Evolutionary conservation across 768 basidiomycete species (phyloP), one percentile per base, ranked within the genome.

Genomic region (Megacollybia marginata): DNA sequence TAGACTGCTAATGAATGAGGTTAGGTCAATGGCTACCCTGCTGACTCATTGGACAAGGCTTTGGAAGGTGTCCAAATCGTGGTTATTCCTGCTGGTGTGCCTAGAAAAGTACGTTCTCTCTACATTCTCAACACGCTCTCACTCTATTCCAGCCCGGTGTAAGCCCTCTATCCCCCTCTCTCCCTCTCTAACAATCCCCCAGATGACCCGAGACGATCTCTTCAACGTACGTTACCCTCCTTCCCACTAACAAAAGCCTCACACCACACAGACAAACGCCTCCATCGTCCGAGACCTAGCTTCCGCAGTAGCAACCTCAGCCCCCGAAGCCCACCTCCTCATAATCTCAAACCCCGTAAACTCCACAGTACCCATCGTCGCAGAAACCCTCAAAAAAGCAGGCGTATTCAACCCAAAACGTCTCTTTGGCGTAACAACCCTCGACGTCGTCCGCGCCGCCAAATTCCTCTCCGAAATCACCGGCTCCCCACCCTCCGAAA

Each of bases 321-420:
- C 90, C 35, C 94, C 96, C 48, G 80, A 85, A 47, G 96, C 96
- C n/a, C 83, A 89, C 71, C 78, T 98, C 62, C 82, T 92, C 57
- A 85, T 98, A 71, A 99, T 99, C 70, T 95, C 94, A 59, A 99
- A 99, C 84, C 95, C 95, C 48, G 95, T 96, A 76, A 92, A 91
- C 78, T 90, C 88, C 47, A 97, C 96, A 54, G 96, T 98, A 52
- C 95, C 96, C 60, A 96, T 99, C 59, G 93, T 96, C 57, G 92
- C 93, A 42, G 79, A 83, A 57, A 88, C 88, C 52, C 85, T 96
- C 66, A 81, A 88, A 71, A 89, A 92, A 67, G 87, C 87, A 11
- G 93, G 93, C 53, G 89, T 89, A 52, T 97, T 88, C 72, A 82
- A 99, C 75, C 91, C 92, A 49, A 72, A 73, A 52, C 87, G 79